phyloP scores from a whole-genome alignment of 148 eudicot genomes.

The Amaranthus palmeri region DNA sequence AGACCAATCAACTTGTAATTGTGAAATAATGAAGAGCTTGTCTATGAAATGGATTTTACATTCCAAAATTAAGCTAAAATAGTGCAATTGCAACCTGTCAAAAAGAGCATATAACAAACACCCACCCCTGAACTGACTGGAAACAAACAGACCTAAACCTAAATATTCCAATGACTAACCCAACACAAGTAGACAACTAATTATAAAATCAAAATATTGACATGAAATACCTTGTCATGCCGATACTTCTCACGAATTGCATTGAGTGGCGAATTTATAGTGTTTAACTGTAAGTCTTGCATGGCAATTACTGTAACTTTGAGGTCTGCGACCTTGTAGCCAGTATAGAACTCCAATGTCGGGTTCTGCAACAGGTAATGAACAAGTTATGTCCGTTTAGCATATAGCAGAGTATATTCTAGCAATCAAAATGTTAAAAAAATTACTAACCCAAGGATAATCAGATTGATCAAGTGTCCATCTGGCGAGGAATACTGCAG shows the following conservation, averaged over 20 bases:
- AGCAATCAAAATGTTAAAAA: background rate
- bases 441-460: slow-evolving; percentile 73
- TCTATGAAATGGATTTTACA: no score
- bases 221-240: slow-evolving; percentile 56
- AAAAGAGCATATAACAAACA: no score
- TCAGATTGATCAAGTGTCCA: slow-evolving; percentile 78
- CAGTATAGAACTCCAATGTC: slow-evolving; percentile 73
- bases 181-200: no score
- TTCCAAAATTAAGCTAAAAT: no score
- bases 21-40: no score
- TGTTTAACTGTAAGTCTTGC: slow-evolving; percentile 62
- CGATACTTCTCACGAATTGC: slow-evolving; percentile 76
- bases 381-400: background rate
- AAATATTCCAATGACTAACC: no score
- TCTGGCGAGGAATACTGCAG: slow-evolving; percentile 83
- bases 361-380: slow-evolving; percentile 51
- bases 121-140: no score
- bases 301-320: slow-evolving; percentile 50
- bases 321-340: slow-evolving; percentile 48
- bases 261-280: slow-evolving; percentile 35
- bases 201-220: background rate
- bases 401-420: background rate
- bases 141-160: no score
- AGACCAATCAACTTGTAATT: no score
- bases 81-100: no score